A percentile compares a stretch with the other conserved stretches of the same genome.
Evolutionary conservation across 805 yeast genomes (phyloP).

Genomic region (Zygotorulaspora florentina): DNA sequence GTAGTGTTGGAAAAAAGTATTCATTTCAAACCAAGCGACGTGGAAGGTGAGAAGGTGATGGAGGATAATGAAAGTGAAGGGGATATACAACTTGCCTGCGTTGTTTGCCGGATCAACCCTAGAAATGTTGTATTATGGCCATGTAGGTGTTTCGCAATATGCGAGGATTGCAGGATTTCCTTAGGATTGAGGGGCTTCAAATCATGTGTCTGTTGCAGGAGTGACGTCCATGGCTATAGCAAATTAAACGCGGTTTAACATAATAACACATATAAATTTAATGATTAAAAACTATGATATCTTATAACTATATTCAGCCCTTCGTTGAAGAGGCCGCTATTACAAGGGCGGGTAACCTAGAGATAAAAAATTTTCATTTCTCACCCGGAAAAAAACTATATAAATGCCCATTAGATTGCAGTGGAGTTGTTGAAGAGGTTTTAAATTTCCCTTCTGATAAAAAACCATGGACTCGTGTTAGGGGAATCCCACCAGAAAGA

Average conservation of each 20-base stretch:
- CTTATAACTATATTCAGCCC: not conserved
- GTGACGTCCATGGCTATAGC: constrained; percentile 57
- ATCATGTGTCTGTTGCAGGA: constrained; percentile 82
- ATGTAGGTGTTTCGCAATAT: constrained; percentile 81
- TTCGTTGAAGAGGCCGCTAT: not conserved
- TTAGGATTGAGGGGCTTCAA: constrained; percentile 67
- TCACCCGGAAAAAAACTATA: not conserved
- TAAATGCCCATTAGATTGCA: not conserved
- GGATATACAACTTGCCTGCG: constrained; percentile 51
- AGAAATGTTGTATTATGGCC: constrained; percentile 89
- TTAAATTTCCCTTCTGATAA: not conserved
- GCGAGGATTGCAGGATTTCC: constrained; percentile 76
- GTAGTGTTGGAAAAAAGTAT: constrained; percentile 24
- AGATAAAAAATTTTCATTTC: constrained; percentile 1
- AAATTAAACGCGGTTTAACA: constrained; percentile 33
- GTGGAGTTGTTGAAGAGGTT: too few species aligned
- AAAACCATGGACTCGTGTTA: constrained; percentile 31
- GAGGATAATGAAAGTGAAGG: constrained; percentile 31
- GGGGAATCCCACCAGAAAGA: constrained; percentile 19
- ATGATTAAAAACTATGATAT: not conserved
- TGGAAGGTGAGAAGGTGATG: constrained; percentile 7
- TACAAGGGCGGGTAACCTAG: constrained; percentile 4
- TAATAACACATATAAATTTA: not conserved
- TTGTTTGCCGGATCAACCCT: constrained; percentile 70
- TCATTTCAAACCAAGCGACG: not conserved